These are phyloP conservation scores for Plasmodium blacklocki DNA, from an alignment of 169 alveolate species.

Conservation along the genomic window DNA sequence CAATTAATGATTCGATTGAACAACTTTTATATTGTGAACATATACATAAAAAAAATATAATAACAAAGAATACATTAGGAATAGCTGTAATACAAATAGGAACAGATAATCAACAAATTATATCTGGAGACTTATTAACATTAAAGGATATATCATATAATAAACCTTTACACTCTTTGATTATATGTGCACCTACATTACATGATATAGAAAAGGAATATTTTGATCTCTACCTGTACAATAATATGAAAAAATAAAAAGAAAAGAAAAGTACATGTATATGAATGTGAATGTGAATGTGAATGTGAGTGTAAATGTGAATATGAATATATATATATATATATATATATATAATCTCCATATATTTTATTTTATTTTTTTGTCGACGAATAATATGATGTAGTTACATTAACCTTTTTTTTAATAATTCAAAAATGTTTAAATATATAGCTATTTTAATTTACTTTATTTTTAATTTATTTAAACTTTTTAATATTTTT, in stretches of 20 bases:
- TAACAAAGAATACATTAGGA: conserved; percentile 86
- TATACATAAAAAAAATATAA: conserved; percentile 72
- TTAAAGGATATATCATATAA: conserved; percentile 92
- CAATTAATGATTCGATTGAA: conserved; percentile 91
- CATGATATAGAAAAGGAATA: conserved; percentile 94
- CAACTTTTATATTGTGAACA: conserved; percentile 92
- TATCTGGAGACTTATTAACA: conserved; percentile 88
- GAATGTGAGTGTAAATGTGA: too few species aligned
- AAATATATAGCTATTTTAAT: too few species aligned
- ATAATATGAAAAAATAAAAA: background rate
- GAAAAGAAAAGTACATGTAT: background rate
- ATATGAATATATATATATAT: background rate
- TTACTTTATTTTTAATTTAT: too few species aligned
- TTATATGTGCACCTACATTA: conserved; percentile 91
- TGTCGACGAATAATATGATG: background rate
- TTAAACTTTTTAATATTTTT: background rate
- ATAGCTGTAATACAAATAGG: conserved; percentile 97
- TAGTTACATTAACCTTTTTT: conserved; percentile 6
- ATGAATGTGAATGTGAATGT: background rate
- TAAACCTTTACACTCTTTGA: conserved; percentile 96
- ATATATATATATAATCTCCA: background rate
- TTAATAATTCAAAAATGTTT: background rate
- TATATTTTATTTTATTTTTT: background rate
- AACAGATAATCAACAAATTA: conserved; percentile 88
- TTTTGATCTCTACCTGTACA: conserved; percentile 72